Evolutionary conservation across 2,329 filamentous ascomycete species (phyloP), one percentile per base, ranked within the genome.

Genomic region (Venturiaceae sp.): DNA sequence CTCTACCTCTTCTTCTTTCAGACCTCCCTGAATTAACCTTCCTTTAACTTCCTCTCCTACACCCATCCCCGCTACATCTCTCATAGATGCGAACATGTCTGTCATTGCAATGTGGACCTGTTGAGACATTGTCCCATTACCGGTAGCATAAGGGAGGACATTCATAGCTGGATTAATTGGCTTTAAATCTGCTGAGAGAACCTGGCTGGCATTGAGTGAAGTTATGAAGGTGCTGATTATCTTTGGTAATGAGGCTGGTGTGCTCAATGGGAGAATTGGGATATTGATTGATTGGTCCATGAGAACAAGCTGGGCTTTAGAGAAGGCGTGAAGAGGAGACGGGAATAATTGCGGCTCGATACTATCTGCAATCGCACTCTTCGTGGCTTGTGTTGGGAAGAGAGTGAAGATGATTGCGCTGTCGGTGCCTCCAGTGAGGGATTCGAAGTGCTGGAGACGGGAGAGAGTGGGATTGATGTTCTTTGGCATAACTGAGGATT

Each of bases 21-120:
- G 23, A 9, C 39, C 55, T n/a, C n/a, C 16, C 26, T 47, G n/a
- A n/a, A 58, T 30, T n/a, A 58, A 32, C 14, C 32, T 52, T 16
- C 14, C 30, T 16, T 26, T 50, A 14, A 11, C 28, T 33, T 33
- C 41, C 28, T 58, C 28, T 23, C 44, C 32, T 14, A 1, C 11
- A 30, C 55, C 39, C 55, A 58, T 33, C 1, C 9, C 13, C n/a
- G 55, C 39, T 14, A 58, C 55, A 19, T 58, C 55, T 23, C 30
- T 36, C 30, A 58, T 39, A 16, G n/a, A 50, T 8, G 23, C 9
- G 26, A 52, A 33, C 55, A 26, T 32, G 44, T 58, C 41, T 19
- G 55, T 50, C 55, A 58, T 26, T 21, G 37, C 41, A 36, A 52
- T 36, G 21, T 30, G 16, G 14, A 33, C 32, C 5, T 52, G 30